phyloP scores from a whole-genome alignment of 306 rosid genomes.

The Mimosa pudica region DNA sequence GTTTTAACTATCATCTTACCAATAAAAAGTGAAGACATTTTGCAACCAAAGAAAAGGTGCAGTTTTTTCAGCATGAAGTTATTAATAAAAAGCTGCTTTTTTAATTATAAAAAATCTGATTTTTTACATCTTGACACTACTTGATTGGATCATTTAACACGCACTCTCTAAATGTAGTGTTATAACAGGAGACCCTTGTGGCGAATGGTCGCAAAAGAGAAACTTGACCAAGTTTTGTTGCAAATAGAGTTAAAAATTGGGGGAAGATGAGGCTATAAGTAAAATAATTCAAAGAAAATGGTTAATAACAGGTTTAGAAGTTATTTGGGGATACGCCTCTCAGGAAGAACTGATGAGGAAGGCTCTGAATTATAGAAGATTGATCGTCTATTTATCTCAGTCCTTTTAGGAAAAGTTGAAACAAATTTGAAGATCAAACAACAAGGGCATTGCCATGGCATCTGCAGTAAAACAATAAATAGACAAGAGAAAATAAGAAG shows the following conservation, averaged over 20 bases:
- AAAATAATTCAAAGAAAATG: constrained; percentile 12
- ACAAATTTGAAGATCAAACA: constrained; percentile 46
- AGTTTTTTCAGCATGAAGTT: not conserved
- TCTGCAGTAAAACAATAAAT: constrained; percentile 44
- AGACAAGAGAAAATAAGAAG: not conserved
- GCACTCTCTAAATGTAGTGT: not conserved
- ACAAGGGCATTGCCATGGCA: constrained; percentile 51
- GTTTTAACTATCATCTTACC: not conserved
- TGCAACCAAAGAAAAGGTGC: not conserved
- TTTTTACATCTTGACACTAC: not conserved
- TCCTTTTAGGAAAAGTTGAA: constrained; percentile 45
- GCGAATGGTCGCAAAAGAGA: not conserved
- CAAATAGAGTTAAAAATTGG: not conserved
- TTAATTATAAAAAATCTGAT: not conserved
- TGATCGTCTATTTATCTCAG: constrained; percentile 54
- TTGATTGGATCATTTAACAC: not conserved
- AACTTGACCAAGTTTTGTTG: not conserved
- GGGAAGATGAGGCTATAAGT: too few species aligned
- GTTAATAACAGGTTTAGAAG: constrained; percentile 4
- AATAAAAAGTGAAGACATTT: not conserved
- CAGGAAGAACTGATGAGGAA: constrained; percentile 56
- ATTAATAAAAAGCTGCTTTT: not conserved
- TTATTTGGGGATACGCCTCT: constrained; percentile 62
- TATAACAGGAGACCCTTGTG: not conserved
- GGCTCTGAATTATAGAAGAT: constrained; percentile 59